These are phyloP conservation scores for Cyberlindnera euphorbiiphila DNA, from an alignment of 805 yeast species.

Conservation along the genomic window DNA sequence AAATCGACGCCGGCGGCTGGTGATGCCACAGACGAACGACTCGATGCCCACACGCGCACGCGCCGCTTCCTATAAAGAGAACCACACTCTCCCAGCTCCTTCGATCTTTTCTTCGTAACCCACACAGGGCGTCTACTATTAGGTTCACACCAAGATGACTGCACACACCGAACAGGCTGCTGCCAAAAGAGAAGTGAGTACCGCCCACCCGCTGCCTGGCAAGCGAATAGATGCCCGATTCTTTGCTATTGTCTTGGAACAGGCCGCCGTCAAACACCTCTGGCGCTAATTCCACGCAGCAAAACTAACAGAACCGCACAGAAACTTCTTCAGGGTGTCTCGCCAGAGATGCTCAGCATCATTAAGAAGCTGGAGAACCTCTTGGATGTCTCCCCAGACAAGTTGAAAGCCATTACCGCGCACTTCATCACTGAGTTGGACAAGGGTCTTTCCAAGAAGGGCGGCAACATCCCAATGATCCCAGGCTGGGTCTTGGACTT, in stretches of 20 bases:
- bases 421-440: constrained; percentile 78
- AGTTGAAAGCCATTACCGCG: constrained; percentile 60
- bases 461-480: constrained; percentile 93
- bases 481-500: constrained; percentile 94
- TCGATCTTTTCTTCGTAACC: too few species aligned
- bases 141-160: constrained; percentile 6
- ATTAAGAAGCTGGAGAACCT: constrained; percentile 53
- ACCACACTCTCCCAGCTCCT: too few species aligned
- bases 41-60: too few species aligned
- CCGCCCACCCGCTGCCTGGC: too few species aligned
- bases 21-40: too few species aligned
- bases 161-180: constrained; percentile 3
- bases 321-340: constrained; percentile 44
- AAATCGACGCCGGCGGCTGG: too few species aligned
- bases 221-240: too few species aligned
- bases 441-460: constrained; percentile 70
- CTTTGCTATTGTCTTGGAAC: too few species aligned
- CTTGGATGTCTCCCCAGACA: constrained; percentile 59
- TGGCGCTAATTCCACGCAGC: not conserved
- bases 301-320: constrained; percentile 5
- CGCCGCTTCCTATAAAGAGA: too few species aligned
- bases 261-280: too few species aligned
- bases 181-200: constrained; percentile 21
- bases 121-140: too few species aligned
- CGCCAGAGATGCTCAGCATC: constrained; percentile 55